Percentiles rank a stretch among this genome's conserved stretches.
Conservation (phyloP, 2,329 filamentous ascomycete species). For the Davidsoniella eucalypti region DNA sequence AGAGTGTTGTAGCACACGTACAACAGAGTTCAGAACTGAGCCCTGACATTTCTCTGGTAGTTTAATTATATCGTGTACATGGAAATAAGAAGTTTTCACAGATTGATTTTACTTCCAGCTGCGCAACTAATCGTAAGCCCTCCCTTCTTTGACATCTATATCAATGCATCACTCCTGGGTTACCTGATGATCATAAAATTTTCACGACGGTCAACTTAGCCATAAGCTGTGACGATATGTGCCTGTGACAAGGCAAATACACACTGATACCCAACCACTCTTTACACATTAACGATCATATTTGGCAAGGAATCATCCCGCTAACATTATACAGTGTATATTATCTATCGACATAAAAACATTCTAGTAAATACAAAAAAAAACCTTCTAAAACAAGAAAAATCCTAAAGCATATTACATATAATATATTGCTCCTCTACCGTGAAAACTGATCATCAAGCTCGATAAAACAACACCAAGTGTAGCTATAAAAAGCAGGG, state of each 20-base stretch:
- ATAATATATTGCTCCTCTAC: not conserved
- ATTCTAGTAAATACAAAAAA: not conserved
- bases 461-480: too few species aligned
- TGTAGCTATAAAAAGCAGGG: too few species aligned
- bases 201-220: slow-evolving; percentile 34
- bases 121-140: slow-evolving; percentile 6
- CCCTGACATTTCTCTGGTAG: too few species aligned
- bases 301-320: not conserved
- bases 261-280: slow-evolving; percentile 8
- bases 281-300: not conserved
- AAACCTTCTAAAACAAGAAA: not conserved
- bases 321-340: slow-evolving; percentile 1
- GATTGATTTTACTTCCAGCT: not conserved
- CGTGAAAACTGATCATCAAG: not conserved
- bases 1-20: too few species aligned
- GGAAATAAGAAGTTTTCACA: too few species aligned
- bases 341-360: not conserved
- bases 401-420: not conserved
- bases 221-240: slow-evolving; percentile 29
- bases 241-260: slow-evolving; percentile 29
- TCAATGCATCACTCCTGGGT: not conserved
- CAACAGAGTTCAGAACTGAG: too few species aligned
- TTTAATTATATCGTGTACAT: too few species aligned
- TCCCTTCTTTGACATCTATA: not conserved
- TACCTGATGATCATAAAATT: slow-evolving; percentile 25